Percentiles rank a stretch among this genome's conserved stretches.
Conservation (phyloP, 805 yeast species). For the Lachancea lanzarotensis region DNA sequence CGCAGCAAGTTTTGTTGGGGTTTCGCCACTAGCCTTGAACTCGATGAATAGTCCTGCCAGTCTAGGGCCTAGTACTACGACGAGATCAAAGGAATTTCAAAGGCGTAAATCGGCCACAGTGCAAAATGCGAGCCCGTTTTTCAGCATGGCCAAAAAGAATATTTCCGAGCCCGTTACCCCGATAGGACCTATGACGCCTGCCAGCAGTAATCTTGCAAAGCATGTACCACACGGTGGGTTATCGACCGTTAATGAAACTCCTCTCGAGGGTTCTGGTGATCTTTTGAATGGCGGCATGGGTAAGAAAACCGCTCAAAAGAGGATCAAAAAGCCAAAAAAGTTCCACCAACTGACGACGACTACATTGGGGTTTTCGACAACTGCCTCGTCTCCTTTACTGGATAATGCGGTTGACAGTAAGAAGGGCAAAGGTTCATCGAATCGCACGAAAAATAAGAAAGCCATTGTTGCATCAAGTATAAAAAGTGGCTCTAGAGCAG, state of each 20-base stretch:
- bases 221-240: conserved; percentile 13
- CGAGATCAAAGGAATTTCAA: neutral
- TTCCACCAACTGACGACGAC: neutral
- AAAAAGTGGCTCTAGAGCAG: conserved; percentile 11
- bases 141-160: conserved; percentile 9
- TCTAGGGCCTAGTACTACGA: conserved; percentile 1
- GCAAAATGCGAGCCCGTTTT: conserved; percentile 3
- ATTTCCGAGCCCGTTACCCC: conserved; percentile 11
- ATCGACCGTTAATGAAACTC: conserved; percentile 16
- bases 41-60: conserved; percentile 5
- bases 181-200: conserved; percentile 8
- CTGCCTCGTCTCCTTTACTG: conserved; percentile 2
- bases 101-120: conserved; percentile 8
- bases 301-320: conserved; percentile 9
- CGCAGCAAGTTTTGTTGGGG: conserved; percentile 8
- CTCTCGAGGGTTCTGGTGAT: conserved; percentile 8
- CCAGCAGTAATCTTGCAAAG: conserved; percentile 9
- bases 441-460: conserved; percentile 2
- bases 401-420: conserved; percentile 2
- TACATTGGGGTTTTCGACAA: neutral
- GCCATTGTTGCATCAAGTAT: conserved; percentile 12
- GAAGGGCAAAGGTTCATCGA: conserved; percentile 1
- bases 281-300: conserved; percentile 7
- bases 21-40: conserved; percentile 9
- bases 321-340: conserved; percentile 5